Evolutionary conservation across 2,329 filamentous ascomycete genomes (phyloP).

Genomic region (Beauveria bassiana): DNA sequence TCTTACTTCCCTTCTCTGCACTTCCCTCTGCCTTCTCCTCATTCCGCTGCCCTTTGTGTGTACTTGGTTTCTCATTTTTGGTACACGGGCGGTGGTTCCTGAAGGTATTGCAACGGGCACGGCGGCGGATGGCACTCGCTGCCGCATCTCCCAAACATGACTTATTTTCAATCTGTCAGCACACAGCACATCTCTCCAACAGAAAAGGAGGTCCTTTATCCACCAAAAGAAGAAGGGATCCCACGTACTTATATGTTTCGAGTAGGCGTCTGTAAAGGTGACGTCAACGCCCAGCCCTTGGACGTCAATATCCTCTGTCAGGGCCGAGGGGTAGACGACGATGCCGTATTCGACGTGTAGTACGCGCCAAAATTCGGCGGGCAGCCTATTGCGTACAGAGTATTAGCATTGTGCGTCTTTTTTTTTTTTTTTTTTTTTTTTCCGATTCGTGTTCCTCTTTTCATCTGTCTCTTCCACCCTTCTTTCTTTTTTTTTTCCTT

Average conservation of each 20-base stretch:
- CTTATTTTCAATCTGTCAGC: constrained; percentile 16
- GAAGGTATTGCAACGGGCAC: constrained; percentile 31
- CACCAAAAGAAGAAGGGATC: neutral
- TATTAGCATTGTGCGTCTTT: too few species aligned
- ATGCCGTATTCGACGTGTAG: constrained; percentile 32
- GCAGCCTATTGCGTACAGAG: constrained; percentile 20
- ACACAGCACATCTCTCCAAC: too few species aligned
- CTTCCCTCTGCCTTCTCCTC: neutral
- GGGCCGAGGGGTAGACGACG: constrained; percentile 32
- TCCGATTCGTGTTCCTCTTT: neutral
- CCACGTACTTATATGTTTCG: constrained; percentile 27
- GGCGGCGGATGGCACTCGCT: constrained; percentile 23
- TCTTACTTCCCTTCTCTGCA: neutral
- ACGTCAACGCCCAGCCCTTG: constrained; percentile 25
- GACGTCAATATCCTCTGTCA: constrained; percentile 28
- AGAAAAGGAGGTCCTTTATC: too few species aligned
- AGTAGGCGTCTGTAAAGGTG: constrained; percentile 31
- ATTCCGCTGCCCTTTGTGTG: neutral
- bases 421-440: too few species aligned
- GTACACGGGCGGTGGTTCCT: constrained; percentile 30
- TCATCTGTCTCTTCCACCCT: too few species aligned
- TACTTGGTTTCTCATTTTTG: constrained; percentile 13
- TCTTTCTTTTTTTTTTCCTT: too few species aligned
- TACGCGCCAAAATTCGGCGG: constrained; percentile 30
- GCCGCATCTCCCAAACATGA: constrained; percentile 27